Evolutionary conservation across 2,329 filamentous ascomycete genomes (phyloP).

Genomic region (Fulvia fulva): DNA sequence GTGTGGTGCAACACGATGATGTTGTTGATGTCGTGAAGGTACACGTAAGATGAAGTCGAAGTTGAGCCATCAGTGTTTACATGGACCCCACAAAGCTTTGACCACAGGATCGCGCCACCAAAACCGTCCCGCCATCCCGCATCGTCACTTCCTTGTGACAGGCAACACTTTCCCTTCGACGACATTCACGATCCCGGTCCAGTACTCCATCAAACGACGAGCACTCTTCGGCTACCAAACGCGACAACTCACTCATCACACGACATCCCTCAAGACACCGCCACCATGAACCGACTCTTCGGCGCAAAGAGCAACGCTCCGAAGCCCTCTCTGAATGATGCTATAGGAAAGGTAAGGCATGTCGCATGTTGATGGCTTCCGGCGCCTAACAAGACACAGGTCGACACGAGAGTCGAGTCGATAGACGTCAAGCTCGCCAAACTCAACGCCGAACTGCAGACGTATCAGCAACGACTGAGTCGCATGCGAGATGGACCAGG

Average conservation of each 20-base stretch:
- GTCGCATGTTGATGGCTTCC: not conserved
- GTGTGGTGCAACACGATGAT: not conserved
- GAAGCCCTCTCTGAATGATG: constrained; percentile 80
- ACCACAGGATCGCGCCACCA: not conserved
- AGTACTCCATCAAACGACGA: not conserved
- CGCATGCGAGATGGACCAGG: constrained; percentile 96
- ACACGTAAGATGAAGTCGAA: not conserved
- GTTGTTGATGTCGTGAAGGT: no score
- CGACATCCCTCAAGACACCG: not conserved
- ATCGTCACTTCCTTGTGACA: not conserved
- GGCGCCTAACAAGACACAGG: constrained; percentile 45
- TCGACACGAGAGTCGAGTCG: constrained; percentile 75
- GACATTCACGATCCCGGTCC: not conserved
- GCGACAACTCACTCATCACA: not conserved
- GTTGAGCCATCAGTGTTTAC: not conserved
- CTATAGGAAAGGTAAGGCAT: constrained; percentile 67
- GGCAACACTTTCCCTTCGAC: not conserved
- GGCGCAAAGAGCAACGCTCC: constrained; percentile 81
- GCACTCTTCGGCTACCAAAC: not conserved
- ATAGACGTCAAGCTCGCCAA: constrained; percentile 94
- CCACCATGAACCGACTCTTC: constrained; percentile 89
- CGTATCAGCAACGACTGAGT: constrained; percentile 80
- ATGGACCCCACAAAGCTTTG: not conserved
- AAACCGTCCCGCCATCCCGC: not conserved
- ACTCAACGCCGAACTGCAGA: constrained; percentile 82